A percentile compares a stretch with the other conserved stretches of the same genome.
Conservation (phyloP, 2,329 filamentous ascomycete species). For the Ophiocordyceps sinensis region DNA sequence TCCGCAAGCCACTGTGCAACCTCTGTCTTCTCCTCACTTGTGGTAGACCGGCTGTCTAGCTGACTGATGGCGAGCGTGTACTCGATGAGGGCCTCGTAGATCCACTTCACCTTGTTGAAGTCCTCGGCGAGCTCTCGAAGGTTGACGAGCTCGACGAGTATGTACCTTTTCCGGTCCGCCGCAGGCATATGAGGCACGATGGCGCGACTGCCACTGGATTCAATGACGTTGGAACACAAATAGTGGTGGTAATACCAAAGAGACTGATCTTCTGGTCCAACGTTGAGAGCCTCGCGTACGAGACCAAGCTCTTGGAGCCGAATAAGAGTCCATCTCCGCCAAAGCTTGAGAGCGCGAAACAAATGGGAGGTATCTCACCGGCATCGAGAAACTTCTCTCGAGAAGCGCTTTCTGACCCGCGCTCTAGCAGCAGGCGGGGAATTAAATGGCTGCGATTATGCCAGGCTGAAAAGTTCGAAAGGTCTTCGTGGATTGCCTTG, state of each 20-base stretch:
- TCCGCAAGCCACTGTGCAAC: conserved; percentile 46
- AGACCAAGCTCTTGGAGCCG: conserved; percentile 48
- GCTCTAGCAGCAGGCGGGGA: conserved; percentile 57
- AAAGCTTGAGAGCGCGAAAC: not conserved
- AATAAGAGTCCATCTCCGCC: not conserved
- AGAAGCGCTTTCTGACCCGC: conserved; percentile 45
- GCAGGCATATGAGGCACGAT: conserved; percentile 51
- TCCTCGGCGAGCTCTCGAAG: conserved; percentile 51
- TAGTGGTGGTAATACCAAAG: conserved; percentile 96
- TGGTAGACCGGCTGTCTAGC: conserved; percentile 31
- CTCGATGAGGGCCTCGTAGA: conserved; percentile 74
- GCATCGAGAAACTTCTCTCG: conserved; percentile 58
- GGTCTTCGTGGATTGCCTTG: conserved; percentile 67
- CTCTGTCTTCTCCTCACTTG: conserved; percentile 25
- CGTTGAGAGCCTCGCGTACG: conserved; percentile 66
- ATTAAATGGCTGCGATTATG: conserved; percentile 81
- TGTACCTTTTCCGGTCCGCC: conserved; percentile 48
- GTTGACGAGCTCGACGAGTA: conserved; percentile 57
- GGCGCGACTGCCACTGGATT: conserved; percentile 30
- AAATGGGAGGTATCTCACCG: conserved; percentile 27
- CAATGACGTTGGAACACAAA: conserved; percentile 55
- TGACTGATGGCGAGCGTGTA: conserved; percentile 48
- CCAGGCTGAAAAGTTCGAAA: conserved; percentile 97
- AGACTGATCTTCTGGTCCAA: conserved; percentile 87
- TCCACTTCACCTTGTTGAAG: conserved; percentile 56